Conservation (phyloP, 129 eudicot species). For the Gnaphalium uliginosum region DNA sequence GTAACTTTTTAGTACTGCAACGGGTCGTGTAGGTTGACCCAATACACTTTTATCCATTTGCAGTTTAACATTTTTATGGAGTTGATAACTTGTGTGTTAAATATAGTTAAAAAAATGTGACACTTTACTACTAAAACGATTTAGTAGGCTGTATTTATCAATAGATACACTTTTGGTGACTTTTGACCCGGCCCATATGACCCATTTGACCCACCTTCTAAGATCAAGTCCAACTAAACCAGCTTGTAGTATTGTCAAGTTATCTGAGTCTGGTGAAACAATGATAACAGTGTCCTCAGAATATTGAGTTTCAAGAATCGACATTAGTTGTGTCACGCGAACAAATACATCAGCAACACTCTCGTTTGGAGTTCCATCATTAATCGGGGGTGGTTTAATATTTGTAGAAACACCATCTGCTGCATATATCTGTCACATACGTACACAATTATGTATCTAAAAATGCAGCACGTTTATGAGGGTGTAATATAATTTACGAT, state of each 20-base stretch:
- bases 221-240: constrained; percentile 92
- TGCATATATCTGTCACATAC: constrained; percentile 57
- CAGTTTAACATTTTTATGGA: too few relatives aligned
- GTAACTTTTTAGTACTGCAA: too few relatives aligned
- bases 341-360: constrained; percentile 96
- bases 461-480: neutral
- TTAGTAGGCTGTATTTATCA: too few relatives aligned
- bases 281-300: constrained; percentile 84
- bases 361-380: constrained; percentile 95
- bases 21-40: too few relatives aligned
- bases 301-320: constrained; percentile 94
- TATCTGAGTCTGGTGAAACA: constrained; percentile 97
- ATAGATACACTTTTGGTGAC: neutral
- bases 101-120: too few relatives aligned
- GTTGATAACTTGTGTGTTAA: too few relatives aligned
- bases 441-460: neutral
- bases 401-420: constrained; percentile 68
- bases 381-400: constrained; percentile 86
- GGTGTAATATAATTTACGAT: too few relatives aligned
- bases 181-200: neutral
- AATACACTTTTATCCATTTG: too few relatives aligned
- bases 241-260: constrained; percentile 82
- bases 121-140: too few relatives aligned
- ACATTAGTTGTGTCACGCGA: constrained; percentile 96
- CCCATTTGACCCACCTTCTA: constrained; percentile 50